Conservation (phyloP, 2,329 filamentous ascomycete species). For the Myriosclerotinia curreyana region DNA sequence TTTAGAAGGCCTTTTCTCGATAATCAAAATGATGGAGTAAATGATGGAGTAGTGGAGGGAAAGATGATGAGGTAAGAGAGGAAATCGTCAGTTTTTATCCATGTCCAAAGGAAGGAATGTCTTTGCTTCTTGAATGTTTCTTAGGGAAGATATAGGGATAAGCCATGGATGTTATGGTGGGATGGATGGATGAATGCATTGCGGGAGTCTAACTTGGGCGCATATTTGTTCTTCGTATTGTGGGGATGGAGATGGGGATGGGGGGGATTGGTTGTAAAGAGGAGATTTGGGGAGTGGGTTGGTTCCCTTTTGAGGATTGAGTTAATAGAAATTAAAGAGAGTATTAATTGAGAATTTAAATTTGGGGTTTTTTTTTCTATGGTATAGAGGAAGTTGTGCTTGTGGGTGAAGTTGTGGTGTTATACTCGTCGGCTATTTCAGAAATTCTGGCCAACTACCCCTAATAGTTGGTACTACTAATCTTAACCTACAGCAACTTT, state of each 20-base stretch:
- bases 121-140: slow-evolving; percentile 23
- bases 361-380: not conserved
- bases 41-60: not conserved
- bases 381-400: not conserved
- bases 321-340: slow-evolving; percentile 8
- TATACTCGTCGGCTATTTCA: no score
- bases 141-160: slow-evolving; percentile 11
- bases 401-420: not conserved
- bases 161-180: not conserved
- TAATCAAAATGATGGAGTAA: not conserved
- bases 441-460: no score
- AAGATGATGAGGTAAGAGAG: not conserved
- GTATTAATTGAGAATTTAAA: slow-evolving; percentile 1
- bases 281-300: not conserved
- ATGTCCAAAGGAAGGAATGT: slow-evolving; percentile 12
- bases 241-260: slow-evolving; percentile 6
- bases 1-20: not conserved
- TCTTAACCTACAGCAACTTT: no score
- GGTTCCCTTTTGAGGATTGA: not conserved
- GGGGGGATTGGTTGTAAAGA: not conserved
- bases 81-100: slow-evolving; percentile 16
- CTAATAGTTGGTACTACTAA: no score
- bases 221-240: slow-evolving; percentile 19
- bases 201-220: slow-evolving; percentile 25
- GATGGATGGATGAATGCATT: slow-evolving; percentile 25